Evolutionary conservation across 2,329 filamentous ascomycete species (phyloP), one percentile per base, ranked within the genome.

Genomic region (Botrytis cinerea): DNA sequence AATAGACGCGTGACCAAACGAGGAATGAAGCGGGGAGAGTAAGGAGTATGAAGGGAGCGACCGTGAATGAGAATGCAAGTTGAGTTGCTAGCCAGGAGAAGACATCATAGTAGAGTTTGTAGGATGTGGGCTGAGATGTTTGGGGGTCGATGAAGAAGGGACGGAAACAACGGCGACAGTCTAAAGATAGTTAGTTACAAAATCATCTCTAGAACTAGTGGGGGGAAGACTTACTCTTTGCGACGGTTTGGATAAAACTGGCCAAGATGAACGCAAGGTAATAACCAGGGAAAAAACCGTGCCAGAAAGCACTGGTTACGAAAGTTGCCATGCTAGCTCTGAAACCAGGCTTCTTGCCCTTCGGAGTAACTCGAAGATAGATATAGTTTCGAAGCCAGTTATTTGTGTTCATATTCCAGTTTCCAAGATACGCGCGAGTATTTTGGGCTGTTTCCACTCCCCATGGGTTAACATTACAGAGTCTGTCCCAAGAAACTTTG

Each of bases 391-490:
- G 90, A 75, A 99, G 85, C 96, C 96, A 99, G 79, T 93, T 90
- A 82, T 98, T 99, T 20, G 96, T 99, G 83, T 98, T 98, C 85
- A 98, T 97, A 82, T 99, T 99, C 96, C 96, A 99, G 79, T 90
- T 92, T 67, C 91, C 95, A 4, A 99, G 87, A 79, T 96, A 98
- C 2, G 90, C 94, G 71, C 95, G 91, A n/a, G 93, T 93, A 81
- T 98, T 99, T 83, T 98, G 95, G 1, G 95, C 96, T 0, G 90
- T 87, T 84, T 99, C 96, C 43, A 99, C 93, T 3, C 89, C 90
- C 87, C 90, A 91, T 0, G 96, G 92, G 77, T 93, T 90, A 77
- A 99, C 93, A 80, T 99, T 99, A 78, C 93, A 92, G 28, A 98
- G 85, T 43, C 95, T 90, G 80, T 97, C 91, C 93, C 96, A 99